Conservation (phyloP, 163 green algal species). For the Smithsoniella earleae region DNA sequence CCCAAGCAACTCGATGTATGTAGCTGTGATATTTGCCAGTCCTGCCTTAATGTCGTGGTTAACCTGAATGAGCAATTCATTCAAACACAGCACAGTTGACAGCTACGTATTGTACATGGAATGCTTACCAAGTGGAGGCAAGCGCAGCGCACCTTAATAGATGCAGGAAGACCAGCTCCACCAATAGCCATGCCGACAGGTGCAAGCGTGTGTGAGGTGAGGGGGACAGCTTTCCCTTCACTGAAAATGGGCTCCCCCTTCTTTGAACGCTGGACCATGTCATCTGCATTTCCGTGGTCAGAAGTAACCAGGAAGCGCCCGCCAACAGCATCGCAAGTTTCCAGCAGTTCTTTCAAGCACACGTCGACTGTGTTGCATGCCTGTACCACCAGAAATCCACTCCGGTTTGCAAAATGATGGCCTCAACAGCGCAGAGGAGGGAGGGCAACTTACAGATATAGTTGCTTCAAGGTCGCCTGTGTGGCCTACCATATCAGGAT, state of each 20-base stretch:
- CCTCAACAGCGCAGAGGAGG: not conserved
- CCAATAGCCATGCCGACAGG: conserved; percentile 80
- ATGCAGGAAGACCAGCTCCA: conserved; percentile 62
- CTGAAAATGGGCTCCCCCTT: conserved; percentile 53
- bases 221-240: conserved; percentile 60
- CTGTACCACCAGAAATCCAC: conserved; percentile 8
- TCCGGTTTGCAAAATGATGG: not conserved
- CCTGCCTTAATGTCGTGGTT: conserved; percentile 47
- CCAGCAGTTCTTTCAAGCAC: conserved; percentile 76
- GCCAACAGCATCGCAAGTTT: conserved; percentile 43
- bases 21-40: conserved; percentile 81
- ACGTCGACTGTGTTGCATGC: conserved; percentile 66
- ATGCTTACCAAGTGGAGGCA: not conserved
- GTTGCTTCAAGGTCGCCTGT: conserved; percentile 68
- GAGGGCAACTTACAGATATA: not conserved
- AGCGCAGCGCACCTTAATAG: conserved; percentile 1
- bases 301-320: conserved; percentile 74
- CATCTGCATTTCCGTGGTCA: conserved; percentile 93
- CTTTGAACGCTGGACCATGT: conserved; percentile 88
- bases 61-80: not conserved
- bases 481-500: conserved; percentile 95
- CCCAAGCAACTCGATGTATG: conserved; percentile 80
- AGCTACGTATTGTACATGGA: not conserved
- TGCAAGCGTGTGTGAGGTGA: conserved; percentile 86
- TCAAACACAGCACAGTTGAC: not conserved